Percentiles rank a stretch among this genome's conserved stretches.
Conservation (phyloP, 495 filamentous ascomycete species). For the Massariosphaeria phaeospora region DNA sequence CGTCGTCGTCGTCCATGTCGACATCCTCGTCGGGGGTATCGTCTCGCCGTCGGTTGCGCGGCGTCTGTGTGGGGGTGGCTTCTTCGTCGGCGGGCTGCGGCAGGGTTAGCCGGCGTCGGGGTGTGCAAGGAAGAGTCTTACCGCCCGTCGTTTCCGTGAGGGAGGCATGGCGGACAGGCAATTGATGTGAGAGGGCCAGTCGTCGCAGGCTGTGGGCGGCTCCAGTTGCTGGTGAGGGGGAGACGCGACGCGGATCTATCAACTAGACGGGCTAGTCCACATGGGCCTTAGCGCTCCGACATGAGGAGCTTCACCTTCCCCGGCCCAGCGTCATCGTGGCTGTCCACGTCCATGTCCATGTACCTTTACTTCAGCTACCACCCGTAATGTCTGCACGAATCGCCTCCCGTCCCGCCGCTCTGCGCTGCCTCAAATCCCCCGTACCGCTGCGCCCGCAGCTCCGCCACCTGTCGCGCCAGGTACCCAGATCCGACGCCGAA, state of each 20-base stretch:
- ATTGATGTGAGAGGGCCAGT: not conserved
- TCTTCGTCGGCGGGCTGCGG: conserved; percentile 20
- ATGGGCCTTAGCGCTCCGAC: too few species aligned
- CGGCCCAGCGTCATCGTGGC: too few species aligned
- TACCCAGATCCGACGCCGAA: not conserved
- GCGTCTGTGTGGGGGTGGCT: conserved; percentile 11
- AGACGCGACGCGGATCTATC: conserved; percentile 1
- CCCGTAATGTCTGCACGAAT: conserved; percentile 25
- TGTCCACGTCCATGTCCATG: not conserved
- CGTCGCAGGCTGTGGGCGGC: not conserved
- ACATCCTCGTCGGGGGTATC: conserved; percentile 22
- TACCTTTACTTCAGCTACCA: not conserved
- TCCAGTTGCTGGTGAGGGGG: not conserved
- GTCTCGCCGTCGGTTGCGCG: conserved; percentile 15
- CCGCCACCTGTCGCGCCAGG: conserved; percentile 8
- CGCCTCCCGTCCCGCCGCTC: conserved; percentile 9
- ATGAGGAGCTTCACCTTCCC: too few species aligned
- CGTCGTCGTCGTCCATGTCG: conserved; percentile 32
- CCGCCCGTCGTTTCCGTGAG: conserved; percentile 30
- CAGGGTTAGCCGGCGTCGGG: not conserved
- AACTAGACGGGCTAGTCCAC: not conserved
- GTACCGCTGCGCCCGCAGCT: conserved; percentile 6
- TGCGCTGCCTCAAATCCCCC: conserved; percentile 27
- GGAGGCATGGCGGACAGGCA: not conserved
- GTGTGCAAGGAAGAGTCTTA: not conserved